Evolutionary conservation across 106 monocot genomes (phyloP), one percentile per base, ranked within the genome.

Genomic region (Iris macrosiphon): DNA sequence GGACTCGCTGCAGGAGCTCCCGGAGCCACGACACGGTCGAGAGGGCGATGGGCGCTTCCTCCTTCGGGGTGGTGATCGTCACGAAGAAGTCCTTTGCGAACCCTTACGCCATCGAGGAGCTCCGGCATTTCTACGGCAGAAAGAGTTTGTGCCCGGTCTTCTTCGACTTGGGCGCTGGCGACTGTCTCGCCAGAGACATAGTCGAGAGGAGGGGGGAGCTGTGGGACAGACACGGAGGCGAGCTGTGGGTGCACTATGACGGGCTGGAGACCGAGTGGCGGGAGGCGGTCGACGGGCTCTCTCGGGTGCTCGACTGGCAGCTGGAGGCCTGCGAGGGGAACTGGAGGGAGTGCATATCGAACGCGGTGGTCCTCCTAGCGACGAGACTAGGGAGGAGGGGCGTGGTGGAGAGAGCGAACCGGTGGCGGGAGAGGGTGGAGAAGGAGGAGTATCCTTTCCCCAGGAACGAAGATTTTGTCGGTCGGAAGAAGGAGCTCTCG

Each of bases 181-280:
- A 94, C 46, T 94, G 93, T 53, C 70, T 94, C 59, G 75, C 88
- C 0, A 81, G 93, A 68, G 93, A 94, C 48, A 76, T 94, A 46
- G 59, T 94, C 17, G 93, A 94, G 76, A 81, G 49, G 39, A 81
- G 75, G 50, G 93, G 88, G 37, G 88, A 81, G 32, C 28, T 88
- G n/a, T 94, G 93, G 93, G 93, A 94, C 66, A 94, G 45, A 54
- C 75, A 88, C 59, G 93, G 93, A 0, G 93, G 93, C 54, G 81
- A 94, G 43, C 59, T 94, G 12, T 94, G 93, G 93, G 67, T 79
- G 78, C 31, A 67, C 23, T 94, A 94, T 62, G 88, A 78, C 41
- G 93, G 93, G 3, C 22, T 71, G 32, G 93, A 94, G 55, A 81
- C 67, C 31, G 84, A 94, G 68, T 94, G 93, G 93, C 81, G 58